A percentile compares a stretch with the other conserved stretches of the same genome.
Evolutionary conservation across 2,329 filamentous ascomycete species (phyloP).

Genomic region (Pseudogymnoascus sp.): DNA sequence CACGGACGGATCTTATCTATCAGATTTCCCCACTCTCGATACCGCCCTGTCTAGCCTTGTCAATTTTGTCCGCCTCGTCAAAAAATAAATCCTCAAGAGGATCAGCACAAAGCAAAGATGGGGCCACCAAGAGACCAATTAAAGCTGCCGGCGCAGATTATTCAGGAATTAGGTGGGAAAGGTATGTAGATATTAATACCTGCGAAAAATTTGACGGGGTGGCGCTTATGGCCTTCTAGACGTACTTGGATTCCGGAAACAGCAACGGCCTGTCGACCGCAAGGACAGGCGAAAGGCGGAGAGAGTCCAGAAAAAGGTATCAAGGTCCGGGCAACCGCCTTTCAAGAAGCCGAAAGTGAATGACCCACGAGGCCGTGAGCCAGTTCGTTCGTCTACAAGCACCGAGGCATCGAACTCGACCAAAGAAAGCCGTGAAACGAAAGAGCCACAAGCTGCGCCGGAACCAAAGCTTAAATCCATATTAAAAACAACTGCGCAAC

Average conservation of each 20-base stretch:
- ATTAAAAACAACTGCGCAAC: constrained; percentile 22
- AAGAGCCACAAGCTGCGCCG: not conserved
- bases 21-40: not conserved
- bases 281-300: constrained; percentile 29
- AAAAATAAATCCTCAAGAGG: not conserved
- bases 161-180: constrained; percentile 37
- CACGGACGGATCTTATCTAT: constrained; percentile 3
- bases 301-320: constrained; percentile 25
- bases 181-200: constrained; percentile 16
- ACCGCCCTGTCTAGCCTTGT: constrained; percentile 8
- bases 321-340: constrained; percentile 13
- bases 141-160: constrained; percentile 36
- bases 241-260: constrained; percentile 17
- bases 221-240: constrained; percentile 16
- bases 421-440: constrained; percentile 1
- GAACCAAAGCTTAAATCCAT: constrained; percentile 24
- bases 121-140: constrained; percentile 30
- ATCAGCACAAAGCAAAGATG: not conserved
- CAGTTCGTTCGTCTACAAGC: not conserved
- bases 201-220: not conserved
- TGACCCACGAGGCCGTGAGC: not conserved
- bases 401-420: not conserved
- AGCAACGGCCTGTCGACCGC: constrained; percentile 16
- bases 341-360: not conserved
- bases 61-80: constrained; percentile 7